Evolutionary conservation across 2,329 filamentous ascomycete species (phyloP).

Genomic region (Amphichorda felina): DNA sequence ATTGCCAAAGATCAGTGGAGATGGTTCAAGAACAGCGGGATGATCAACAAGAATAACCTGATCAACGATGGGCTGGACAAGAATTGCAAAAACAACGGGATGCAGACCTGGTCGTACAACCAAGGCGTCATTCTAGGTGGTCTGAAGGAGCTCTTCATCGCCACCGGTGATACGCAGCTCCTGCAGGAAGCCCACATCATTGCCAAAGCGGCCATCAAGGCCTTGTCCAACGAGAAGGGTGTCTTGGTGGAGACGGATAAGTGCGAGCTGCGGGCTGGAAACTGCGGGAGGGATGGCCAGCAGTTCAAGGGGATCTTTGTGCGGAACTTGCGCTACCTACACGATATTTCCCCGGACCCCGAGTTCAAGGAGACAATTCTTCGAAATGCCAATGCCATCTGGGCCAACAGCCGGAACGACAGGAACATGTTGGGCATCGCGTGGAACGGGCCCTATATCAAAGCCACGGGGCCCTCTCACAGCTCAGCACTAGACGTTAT

Average conservation of each 20-base stretch:
- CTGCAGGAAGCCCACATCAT: slow-evolving; percentile 31
- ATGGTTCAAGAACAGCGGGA: slow-evolving; percentile 37
- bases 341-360: slow-evolving; percentile 22
- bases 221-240: slow-evolving; percentile 27
- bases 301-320: slow-evolving; percentile 67
- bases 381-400: slow-evolving; percentile 53
- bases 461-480: slow-evolving; percentile 45
- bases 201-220: slow-evolving; percentile 33
- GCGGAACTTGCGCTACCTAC: slow-evolving; percentile 49
- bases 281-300: slow-evolving; percentile 36
- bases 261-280: slow-evolving; percentile 18
- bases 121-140: slow-evolving; percentile 45
- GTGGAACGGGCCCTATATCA: slow-evolving; percentile 51
- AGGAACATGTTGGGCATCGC: slow-evolving; percentile 45
- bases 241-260: slow-evolving; percentile 29
- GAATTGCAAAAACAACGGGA: slow-evolving; percentile 38
- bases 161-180: slow-evolving; percentile 28
- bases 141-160: slow-evolving; percentile 35
- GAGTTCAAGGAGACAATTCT: slow-evolving; percentile 44
- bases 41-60: slow-evolving; percentile 37
- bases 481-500: slow-evolving; percentile 55
- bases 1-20: slow-evolving; percentile 38
- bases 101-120: slow-evolving; percentile 42
- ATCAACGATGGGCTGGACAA: slow-evolving; percentile 39
- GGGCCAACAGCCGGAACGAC: slow-evolving; percentile 39